Base-by-base conservation (phyloP, 2,329 filamentous ascomycete genomes). In the Catunica adiposa region DNA sequence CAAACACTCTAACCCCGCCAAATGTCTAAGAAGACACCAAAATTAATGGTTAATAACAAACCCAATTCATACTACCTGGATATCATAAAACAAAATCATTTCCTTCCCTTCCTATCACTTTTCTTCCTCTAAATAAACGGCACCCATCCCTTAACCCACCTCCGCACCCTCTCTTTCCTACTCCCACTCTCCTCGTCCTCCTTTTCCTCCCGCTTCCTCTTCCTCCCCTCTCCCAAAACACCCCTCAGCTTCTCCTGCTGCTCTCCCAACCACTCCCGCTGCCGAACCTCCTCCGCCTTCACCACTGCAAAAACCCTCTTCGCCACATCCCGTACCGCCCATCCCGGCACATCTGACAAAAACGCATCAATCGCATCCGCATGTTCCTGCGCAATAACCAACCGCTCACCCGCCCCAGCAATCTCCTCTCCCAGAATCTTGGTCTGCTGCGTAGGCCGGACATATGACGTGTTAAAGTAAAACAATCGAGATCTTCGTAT, bases 301-400 rank as follows among this genome's bases (percentile, higher is more conserved):
- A 58, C 57, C 3, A 58, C 22, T 4, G 68, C 65, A 63, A 79
- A 79, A 22, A 81, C 63, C 47, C 77, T 65, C 66, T 74, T 78
- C 8, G 71, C 72, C 5, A 81, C 64, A 9, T 64, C 65, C 6
- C 61, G 66, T 60, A 73, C 76, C 22, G 73, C 70, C 76, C 76
- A 80, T 8, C 67, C 69, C 2, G 67, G 66, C 2, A 77, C 68
- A 57, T 73, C 68, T 11, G 62, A 62, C 56, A 65, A 66, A 61
- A 80, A 80, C 2, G 72, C 76, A 57, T 78, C 73, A 23, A 80
- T 70, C 55, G 79, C 70, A 58, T 80, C 77, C 17, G 80, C 64
- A 58, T 81, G 78, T 77, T 77, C 80, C 56, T 68, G 63, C 64
- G 78, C 71, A 17, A 81, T 66, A 22, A 67, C 59, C 66, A 80